These are phyloP conservation scores for Erodium moschatum DNA, from an alignment of 441 rosid species.

Conservation along the genomic window DNA sequence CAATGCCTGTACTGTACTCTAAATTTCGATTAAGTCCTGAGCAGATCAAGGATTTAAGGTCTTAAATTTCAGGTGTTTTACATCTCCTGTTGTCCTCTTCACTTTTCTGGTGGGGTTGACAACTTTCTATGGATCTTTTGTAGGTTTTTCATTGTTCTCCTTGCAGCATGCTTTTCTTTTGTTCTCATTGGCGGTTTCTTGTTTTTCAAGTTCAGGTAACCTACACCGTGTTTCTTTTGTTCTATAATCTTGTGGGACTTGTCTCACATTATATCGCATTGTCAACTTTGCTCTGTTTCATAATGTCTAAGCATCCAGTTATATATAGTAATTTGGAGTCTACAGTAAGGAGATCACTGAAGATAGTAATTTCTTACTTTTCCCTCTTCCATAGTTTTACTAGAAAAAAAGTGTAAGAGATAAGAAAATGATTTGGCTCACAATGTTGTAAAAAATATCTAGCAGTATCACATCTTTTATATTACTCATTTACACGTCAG, in stretches of 20 bases:
- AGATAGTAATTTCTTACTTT: no score
- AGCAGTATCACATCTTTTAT: no score
- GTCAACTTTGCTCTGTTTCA: no score
- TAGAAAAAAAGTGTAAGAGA: no score
- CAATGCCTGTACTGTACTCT: not conserved
- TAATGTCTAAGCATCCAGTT: no score
- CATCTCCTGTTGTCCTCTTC: not conserved
- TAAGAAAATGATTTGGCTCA: no score
- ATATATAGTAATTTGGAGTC: no score
- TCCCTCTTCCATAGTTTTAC: no score
- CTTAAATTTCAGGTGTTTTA: not conserved
- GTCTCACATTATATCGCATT: not conserved
- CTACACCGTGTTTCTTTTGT: not conserved
- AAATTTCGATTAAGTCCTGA: not conserved
- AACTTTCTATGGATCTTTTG: slow-evolving; percentile 17
- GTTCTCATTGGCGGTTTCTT: slow-evolving; percentile 76
- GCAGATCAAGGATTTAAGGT: not conserved
- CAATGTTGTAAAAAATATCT: no score
- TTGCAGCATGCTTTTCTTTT: slow-evolving; percentile 72
- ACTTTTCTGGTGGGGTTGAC: slow-evolving; percentile 1
- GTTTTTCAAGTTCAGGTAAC: slow-evolving; percentile 71
- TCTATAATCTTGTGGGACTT: not conserved
- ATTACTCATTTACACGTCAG: no score
- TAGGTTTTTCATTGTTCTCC: slow-evolving; percentile 77
- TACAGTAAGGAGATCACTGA: no score